These are phyloP conservation scores for Lophiostoma macrostomum DNA, from an alignment of 495 filamentous ascomycete species.

Conservation along the genomic window DNA sequence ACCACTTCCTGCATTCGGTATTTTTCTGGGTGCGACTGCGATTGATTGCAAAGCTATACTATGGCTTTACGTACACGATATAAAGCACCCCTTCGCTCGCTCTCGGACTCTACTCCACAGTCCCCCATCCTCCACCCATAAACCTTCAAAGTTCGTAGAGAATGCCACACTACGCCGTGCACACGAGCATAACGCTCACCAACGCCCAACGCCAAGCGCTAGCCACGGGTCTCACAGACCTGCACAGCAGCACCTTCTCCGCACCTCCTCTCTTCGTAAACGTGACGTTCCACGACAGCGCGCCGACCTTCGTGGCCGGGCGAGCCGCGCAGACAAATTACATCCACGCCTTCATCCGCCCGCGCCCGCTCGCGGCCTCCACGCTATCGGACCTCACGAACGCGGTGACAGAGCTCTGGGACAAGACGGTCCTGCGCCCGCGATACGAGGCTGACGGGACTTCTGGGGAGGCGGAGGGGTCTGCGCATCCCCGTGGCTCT, in stretches of 20 bases:
- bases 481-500: no score
- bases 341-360: constrained; percentile 33
- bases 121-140: neutral
- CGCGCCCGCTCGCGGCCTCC: constrained; percentile 14
- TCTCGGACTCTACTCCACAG: neutral
- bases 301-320: neutral
- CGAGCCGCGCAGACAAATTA: constrained; percentile 20
- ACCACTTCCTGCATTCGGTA: no score
- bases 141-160: neutral
- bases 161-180: constrained; percentile 39
- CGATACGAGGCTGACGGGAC: neutral
- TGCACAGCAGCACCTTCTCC: constrained; percentile 35
- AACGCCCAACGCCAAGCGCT: constrained; percentile 30
- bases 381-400: neutral
- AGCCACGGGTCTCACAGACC: constrained; percentile 33
- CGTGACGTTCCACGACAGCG: constrained; percentile 19
- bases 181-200: constrained; percentile 29
- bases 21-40: no score
- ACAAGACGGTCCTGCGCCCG: neutral
- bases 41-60: no score
- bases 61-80: no score
- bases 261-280: constrained; percentile 36
- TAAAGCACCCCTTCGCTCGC: no score
- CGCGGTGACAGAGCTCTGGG: neutral
- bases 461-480: no score